phyloP scores from a whole-genome alignment of 768 basidiomycete species.

The Tremella mesenterica region DNA sequence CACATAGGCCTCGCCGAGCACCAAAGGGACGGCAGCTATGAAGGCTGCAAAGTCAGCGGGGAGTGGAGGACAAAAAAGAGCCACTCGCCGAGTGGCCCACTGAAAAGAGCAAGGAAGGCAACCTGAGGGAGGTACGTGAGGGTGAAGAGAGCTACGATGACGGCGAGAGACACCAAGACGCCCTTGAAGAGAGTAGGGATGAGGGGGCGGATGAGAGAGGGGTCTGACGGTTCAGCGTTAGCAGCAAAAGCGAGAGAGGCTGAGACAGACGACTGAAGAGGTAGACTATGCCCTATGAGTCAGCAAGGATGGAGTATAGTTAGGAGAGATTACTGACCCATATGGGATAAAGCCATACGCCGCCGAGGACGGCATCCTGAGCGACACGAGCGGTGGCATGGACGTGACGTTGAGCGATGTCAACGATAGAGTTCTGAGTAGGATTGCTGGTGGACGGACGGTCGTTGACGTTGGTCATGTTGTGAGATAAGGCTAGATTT shows the following conservation, averaged over 20 bases:
- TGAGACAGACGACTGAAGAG: constrained; percentile 25
- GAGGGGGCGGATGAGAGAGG: constrained; percentile 27
- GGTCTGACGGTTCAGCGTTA: constrained; percentile 16
- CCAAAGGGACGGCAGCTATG: constrained; percentile 50
- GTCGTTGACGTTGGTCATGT: too few relatives aligned
- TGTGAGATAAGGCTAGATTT: too few relatives aligned
- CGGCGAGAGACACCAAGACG: constrained; percentile 25
- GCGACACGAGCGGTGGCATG: constrained; percentile 11
- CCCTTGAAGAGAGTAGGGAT: constrained; percentile 39
- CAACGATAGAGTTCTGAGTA: not conserved
- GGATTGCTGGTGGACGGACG: too few relatives aligned
- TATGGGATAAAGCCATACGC: constrained; percentile 41
- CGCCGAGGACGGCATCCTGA: constrained; percentile 35
- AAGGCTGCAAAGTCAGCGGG: constrained; percentile 43
- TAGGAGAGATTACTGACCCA: constrained; percentile 15
- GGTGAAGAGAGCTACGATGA: constrained; percentile 47
- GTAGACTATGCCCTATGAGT: constrained; percentile 37
- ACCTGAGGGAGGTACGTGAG: constrained; percentile 58
- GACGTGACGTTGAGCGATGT: not conserved
- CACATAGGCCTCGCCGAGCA: constrained; percentile 48
- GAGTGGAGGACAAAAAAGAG: not conserved
- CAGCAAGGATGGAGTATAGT: not conserved
- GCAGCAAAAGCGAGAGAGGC: not conserved
- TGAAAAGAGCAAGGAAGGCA: constrained; percentile 56
- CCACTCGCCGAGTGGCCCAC: constrained; percentile 54